Base-by-base conservation (phyloP, 768 basidiomycete species). In the Multifurca ochricompacta region DNA sequence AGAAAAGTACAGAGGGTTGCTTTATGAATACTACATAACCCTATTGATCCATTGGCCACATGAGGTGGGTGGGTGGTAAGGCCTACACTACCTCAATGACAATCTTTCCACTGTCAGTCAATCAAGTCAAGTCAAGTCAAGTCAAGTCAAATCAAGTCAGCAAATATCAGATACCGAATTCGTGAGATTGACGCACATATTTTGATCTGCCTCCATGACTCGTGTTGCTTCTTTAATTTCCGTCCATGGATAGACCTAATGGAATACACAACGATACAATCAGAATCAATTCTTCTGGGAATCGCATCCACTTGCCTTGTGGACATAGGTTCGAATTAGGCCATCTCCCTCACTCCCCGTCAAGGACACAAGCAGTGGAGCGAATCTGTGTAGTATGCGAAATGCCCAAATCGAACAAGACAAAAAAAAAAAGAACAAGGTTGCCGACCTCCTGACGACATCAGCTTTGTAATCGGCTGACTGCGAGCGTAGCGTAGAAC, bases 401-500 rank as follows among this genome's bases (percentile, higher is more conserved):
- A n/a, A 31, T 21, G 46, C 55, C 59, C n/a, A 50, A 21, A 11
- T 31, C 39, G 19, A 21, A 30, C 52, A 4, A n/a, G n/a, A n/a
- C n/a, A n/a, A n/a, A n/a, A n/a, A n/a, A n/a, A n/a, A n/a, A n/a
- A 51, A 14, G 31, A 48, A 35, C 23, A 4, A 16, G 31, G 4
- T 23, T 8, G 63, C 73, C 45, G 58, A 82, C 85, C 74, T 75
- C 39, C 69, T 66, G 51, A 89, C 77, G 46, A 95, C 73, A 19
- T 85, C 77, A 3, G 78, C 74, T 68, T 96, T 91, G 67, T 95
- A 96, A 58, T 77, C 72, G n/a, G 74, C 63, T 23, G 80, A 77
- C 41, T 90, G 81, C 28, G 85, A 80, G 21, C 92, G 82, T 28
- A 96, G 72, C 2, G 91, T 95, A 19, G 90, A 89, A 19, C 93